phyloP scores from a whole-genome alignment of 2,329 filamentous ascomycete genomes.

The Laburnicola sp. region DNA sequence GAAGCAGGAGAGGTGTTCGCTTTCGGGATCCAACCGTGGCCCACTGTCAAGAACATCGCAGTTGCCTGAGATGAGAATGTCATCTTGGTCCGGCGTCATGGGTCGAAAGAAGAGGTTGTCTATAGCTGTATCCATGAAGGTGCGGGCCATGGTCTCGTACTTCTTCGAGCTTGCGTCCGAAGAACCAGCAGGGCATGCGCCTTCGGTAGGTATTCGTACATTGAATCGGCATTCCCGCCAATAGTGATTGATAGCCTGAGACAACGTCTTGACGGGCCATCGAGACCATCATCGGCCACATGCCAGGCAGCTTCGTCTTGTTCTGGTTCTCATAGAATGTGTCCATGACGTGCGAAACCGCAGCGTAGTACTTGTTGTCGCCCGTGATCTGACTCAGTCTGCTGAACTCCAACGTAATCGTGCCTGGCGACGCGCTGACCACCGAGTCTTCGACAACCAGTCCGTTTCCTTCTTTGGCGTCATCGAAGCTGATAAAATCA shows the following conservation, averaged over 20 bases:
- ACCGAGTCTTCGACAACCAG: constrained; percentile 64
- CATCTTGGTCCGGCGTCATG: constrained; percentile 49
- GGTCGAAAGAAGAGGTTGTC: constrained; percentile 53
- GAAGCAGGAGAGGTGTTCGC: constrained; percentile 62
- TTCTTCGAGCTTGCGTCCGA: constrained; percentile 46
- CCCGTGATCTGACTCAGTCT: constrained; percentile 83
- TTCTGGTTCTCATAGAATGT: constrained; percentile 76
- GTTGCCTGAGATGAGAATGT: constrained; percentile 53
- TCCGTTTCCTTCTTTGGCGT: constrained; percentile 30
- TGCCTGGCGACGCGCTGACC: constrained; percentile 54
- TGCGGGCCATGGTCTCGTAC: constrained; percentile 60
- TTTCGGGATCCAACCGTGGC: constrained; percentile 49
- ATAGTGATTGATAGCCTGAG: constrained; percentile 36
- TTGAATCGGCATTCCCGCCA: constrained; percentile 40
- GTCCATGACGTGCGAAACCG: constrained; percentile 81
- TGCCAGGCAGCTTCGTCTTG: constrained; percentile 69
- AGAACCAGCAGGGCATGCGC: constrained; percentile 51
- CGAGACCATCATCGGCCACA: constrained; percentile 73
- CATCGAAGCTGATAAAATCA: constrained; percentile 51
- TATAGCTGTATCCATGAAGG: constrained; percentile 47
- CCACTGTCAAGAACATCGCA: constrained; percentile 40
- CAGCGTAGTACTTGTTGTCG: constrained; percentile 84
- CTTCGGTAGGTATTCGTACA: constrained; percentile 51
- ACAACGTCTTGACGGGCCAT: constrained; percentile 36
- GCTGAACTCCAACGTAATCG: constrained; percentile 85